These are phyloP conservation scores for Alternaria triticimaculans DNA, from an alignment of 2,329 filamentous ascomycete species.

Conservation along the genomic window DNA sequence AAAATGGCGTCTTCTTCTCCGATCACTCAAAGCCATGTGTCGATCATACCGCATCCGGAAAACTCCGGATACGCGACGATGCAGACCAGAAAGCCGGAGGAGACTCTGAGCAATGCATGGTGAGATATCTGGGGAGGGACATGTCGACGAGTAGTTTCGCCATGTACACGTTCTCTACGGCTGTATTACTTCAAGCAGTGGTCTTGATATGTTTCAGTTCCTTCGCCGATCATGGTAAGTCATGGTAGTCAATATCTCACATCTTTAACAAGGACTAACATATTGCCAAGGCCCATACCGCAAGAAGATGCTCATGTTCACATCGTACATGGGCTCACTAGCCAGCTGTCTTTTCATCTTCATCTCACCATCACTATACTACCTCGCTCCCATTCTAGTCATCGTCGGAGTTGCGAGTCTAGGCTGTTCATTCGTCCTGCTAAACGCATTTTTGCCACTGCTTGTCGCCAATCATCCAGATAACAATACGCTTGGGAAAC, in stretches of 20 bases:
- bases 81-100: slow-evolving; percentile 16
- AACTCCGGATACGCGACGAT: slow-evolving; percentile 15
- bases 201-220: slow-evolving; percentile 91
- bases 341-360: slow-evolving; percentile 83
- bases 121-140: slow-evolving; percentile 76
- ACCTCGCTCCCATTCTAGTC: slow-evolving; percentile 79
- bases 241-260: not conserved
- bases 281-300: slow-evolving; percentile 63
- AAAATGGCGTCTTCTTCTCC: slow-evolving; percentile 82
- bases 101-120: slow-evolving; percentile 69
- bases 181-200: slow-evolving; percentile 84
- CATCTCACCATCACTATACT: slow-evolving; percentile 74
- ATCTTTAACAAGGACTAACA: not conserved
- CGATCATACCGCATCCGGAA: slow-evolving; percentile 59
- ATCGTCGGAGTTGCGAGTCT: slow-evolving; percentile 89
- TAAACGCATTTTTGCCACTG: slow-evolving; percentile 91
- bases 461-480: slow-evolving; percentile 80
- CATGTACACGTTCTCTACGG: slow-evolving; percentile 93
- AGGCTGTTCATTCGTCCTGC: slow-evolving; percentile 91
- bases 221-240: slow-evolving; percentile 85
- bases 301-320: slow-evolving; percentile 80
- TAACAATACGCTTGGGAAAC: slow-evolving; percentile 15
- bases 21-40: slow-evolving; percentile 77
- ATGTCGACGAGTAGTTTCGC: slow-evolving; percentile 93
- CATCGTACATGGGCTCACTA: slow-evolving; percentile 78